A percentile compares a stretch with the other conserved stretches of the same genome.
phyloP scores from a whole-genome alignment of 1,284 basidiomycete genomes.

The Ceratobasidium sp. region DNA sequence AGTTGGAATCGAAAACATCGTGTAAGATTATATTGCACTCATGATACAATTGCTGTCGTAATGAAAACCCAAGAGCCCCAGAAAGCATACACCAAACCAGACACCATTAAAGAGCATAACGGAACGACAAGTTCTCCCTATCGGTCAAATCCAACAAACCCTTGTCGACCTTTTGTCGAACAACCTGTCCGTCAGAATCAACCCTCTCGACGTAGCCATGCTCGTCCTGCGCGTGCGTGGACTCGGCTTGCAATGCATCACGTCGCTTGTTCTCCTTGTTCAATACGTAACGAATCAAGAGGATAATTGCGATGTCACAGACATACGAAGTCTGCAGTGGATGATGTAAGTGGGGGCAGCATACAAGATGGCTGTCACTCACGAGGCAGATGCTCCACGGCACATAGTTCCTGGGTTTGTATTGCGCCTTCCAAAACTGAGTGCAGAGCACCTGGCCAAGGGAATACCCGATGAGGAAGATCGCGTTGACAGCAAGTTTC shows the following conservation, averaged over 20 bases:
- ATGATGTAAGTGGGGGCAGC: neutral
- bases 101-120: conserved; percentile 45
- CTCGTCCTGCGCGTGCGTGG: conserved; percentile 42
- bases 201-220: conserved; percentile 45
- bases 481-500: conserved; percentile 46
- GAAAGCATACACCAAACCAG: neutral
- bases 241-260: conserved; percentile 41
- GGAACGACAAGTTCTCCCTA: conserved; percentile 45
- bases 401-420: conserved; percentile 44
- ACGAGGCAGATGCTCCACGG: conserved; percentile 46
- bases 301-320: conserved; percentile 42
- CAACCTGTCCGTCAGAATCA: conserved; percentile 41
- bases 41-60: conserved; percentile 1
- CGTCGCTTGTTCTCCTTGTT: conserved; percentile 45
- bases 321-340: conserved; percentile 40
- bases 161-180: conserved; percentile 44
- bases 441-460: conserved; percentile 47
- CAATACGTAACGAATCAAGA: conserved; percentile 43
- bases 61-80: neutral
- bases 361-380: neutral
- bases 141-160: conserved; percentile 45
- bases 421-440: conserved; percentile 46
- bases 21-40: neutral
- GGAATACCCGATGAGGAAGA: conserved; percentile 48
- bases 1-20: too few relatives aligned